Percentiles rank a stretch among this genome's conserved stretches.
These are phyloP conservation scores for Salix viminalis DNA, from an alignment of 345 rosid genomes.

Conservation along the genomic window DNA sequence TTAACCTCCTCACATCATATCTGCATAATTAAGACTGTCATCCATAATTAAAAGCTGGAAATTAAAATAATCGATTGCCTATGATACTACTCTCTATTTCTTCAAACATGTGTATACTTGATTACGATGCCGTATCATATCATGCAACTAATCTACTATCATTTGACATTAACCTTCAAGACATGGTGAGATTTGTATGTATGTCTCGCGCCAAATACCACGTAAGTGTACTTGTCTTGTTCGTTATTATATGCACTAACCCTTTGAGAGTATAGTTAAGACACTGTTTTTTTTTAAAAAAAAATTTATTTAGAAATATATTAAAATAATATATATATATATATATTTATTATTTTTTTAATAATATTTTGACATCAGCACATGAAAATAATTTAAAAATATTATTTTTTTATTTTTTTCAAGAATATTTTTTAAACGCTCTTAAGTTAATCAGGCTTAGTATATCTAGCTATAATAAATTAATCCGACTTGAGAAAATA, in stretches of 20 bases:
- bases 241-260: not conserved
- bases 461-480: conserved; percentile 19
- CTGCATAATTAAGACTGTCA: not conserved
- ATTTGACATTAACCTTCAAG: not conserved
- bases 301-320: too few relatives aligned
- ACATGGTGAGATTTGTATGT: not conserved
- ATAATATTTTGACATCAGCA: too few relatives aligned
- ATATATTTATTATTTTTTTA: too few relatives aligned
- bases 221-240: not conserved
- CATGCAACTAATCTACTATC: not conserved
- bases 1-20: not conserved
- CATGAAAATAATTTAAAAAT: too few relatives aligned
- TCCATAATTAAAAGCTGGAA: not conserved
- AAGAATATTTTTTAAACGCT: too few relatives aligned
- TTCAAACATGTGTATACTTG: conserved; percentile 1
- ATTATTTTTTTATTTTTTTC: too few relatives aligned
- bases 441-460: conserved; percentile 3
- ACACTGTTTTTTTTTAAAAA: too few relatives aligned
- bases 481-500: conserved; percentile 23
- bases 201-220: not conserved
- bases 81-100: not conserved
- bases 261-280: too few relatives aligned
- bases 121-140: not conserved
- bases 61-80: not conserved
- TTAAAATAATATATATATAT: too few relatives aligned